Base-by-base conservation (phyloP, 2,329 filamentous ascomycete genomes). In the Penicillium sp. region DNA sequence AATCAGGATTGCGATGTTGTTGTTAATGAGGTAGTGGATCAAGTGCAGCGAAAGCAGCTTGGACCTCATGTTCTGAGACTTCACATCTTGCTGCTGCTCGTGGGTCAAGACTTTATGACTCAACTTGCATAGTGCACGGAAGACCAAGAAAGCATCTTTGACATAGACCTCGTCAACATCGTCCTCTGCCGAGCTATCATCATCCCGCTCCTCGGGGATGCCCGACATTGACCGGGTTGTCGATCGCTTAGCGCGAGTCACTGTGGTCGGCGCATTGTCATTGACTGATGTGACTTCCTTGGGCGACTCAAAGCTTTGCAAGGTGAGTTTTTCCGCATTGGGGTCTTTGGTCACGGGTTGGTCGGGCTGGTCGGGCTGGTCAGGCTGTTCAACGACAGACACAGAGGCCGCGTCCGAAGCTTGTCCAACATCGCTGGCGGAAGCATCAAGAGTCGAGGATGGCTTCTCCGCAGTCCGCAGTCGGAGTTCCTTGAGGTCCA, bases 91-190 rank as follows among this genome's bases (percentile, higher is more conserved):
- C 18, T 96, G 86, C 72, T 97, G 92, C 58, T 99, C 94, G 2
- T 92, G 86, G 8, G 90, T 86, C 24, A 99, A 80, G 39, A 92
- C 80, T 72, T 99, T 99, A 59, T 93, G 97, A 55, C 93, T 97
- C 43, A 99, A 80, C 75, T 97, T 96, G 81, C 95, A 99, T 78
- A 99, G 94, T 3, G 94, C 96, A 31, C 94, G 86, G 77, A 99
- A 97, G 43, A 99, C 92, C 21, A 99, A 84, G 73, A 97, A 99
- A 9, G 94, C 92, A 76, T 99, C 94, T 64, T 94, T 90, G 65
- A 97, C 92, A 71, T 96, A 97, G 18, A 97, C 91, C 71, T 99
- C 94, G 68, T 99, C 94, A 70, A 96, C 92, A 55, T 87, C 85
- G 49, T 86, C 83, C 55, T 86, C 84, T 4, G 72, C 65, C 21